Base-by-base conservation (phyloP, 2,329 filamentous ascomycete genomes). In the Penicillium sp. region DNA sequence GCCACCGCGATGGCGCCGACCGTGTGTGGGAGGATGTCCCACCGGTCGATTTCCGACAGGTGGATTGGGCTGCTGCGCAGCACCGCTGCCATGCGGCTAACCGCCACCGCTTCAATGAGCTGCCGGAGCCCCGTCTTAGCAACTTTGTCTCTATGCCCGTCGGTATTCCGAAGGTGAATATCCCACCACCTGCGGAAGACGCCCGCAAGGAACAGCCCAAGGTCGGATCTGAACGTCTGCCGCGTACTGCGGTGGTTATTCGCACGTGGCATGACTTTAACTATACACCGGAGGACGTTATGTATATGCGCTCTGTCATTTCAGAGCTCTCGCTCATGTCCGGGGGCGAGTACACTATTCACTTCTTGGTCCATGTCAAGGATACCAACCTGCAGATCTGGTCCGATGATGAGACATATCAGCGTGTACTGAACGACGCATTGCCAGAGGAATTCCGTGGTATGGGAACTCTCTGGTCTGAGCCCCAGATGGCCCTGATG, bases 391-490 rank as follows among this genome's bases (percentile, higher is more conserved):
- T 86, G 39, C 89, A 88, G 41, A 90, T 96, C 61, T 96, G 89
- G 88, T 84, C 89, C 0, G 90, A 94, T 64, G 84, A 88, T 16
- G 80, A 82, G 30, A 87, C 85, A 0, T 90, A 91, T 55, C 82
- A 91, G 62, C 79, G 82, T 14, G 83, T 93, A 79, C 46, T 97
- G 87, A 76, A 79, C 81, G 68, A 81, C 79, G 67, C 87, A 80
- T 53, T 87, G 88, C 69, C 94, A 0, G 81, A 85, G 60, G 94
- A 99, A 68, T 97, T 99, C 75, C 87, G 84, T 61, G 90, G 90
- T 43, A 86, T 99, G 68, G 89, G 89, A 18, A 96, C 90, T 0
- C 81, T 97, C 7, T 99, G 94, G 94, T 94, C 90, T 0, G 91
- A 96, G 72, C 87, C 88, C 23, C 91, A 97, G 73, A 97, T 97